phyloP scores from a whole-genome alignment of 2,329 filamentous ascomycete species.

The Daldinia eschscholtzii region DNA sequence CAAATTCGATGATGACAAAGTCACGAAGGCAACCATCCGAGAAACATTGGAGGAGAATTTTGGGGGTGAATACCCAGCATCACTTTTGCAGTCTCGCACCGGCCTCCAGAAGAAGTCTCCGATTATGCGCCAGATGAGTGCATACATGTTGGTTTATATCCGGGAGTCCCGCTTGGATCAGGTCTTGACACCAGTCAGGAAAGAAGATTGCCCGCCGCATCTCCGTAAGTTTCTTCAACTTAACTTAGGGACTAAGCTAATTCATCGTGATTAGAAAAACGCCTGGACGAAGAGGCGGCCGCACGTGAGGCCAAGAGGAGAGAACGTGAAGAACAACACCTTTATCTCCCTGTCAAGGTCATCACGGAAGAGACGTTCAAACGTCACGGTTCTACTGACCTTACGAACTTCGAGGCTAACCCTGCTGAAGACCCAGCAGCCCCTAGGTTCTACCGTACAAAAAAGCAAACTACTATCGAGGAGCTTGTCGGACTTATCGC shows the following conservation, averaged over 20 bases:
- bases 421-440: constrained; percentile 71
- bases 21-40: constrained; percentile 90
- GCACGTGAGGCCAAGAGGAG: constrained; percentile 81
- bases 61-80: constrained; percentile 81
- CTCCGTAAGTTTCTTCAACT: constrained; percentile 70
- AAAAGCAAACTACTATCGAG: constrained; percentile 79
- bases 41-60: constrained; percentile 98
- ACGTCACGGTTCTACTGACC: constrained; percentile 84
- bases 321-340: constrained; percentile 92
- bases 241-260: constrained; percentile 21
- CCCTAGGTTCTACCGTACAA: constrained; percentile 78
- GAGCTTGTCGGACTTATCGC: constrained; percentile 81
- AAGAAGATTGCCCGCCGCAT: constrained; percentile 84
- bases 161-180: constrained; percentile 87
- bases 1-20: constrained; percentile 96
- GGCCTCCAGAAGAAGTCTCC: constrained; percentile 68
- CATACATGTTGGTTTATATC: constrained; percentile 99
- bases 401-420: constrained; percentile 75
- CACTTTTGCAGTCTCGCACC: constrained; percentile 62
- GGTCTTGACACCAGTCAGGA: constrained; percentile 80
- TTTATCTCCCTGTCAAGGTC: constrained; percentile 88
- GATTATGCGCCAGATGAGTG: constrained; percentile 79
- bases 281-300: constrained; percentile 85
- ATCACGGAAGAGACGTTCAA: constrained; percentile 86
- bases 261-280: constrained; percentile 65